phyloP scores from a whole-genome alignment of 176 grass and related monocot genomes.

The Phyllostachys edulis region DNA sequence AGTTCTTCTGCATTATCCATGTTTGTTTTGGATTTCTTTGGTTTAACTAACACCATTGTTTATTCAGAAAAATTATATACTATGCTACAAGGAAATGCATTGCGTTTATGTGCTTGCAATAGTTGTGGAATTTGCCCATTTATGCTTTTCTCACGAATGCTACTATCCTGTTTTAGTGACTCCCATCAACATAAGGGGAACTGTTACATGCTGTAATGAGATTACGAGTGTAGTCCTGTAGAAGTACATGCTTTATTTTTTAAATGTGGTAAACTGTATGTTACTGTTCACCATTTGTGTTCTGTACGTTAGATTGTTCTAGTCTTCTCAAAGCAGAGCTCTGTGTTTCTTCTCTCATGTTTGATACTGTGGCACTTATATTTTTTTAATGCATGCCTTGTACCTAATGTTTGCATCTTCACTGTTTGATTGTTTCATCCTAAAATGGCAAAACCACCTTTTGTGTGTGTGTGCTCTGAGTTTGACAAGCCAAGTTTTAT shows the following conservation, averaged over 20 bases:
- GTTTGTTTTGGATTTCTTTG: constrained; percentile 6
- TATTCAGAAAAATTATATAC: constrained; percentile 3
- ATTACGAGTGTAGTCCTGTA: neutral
- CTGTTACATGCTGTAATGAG: neutral
- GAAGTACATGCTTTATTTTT: constrained; percentile 15
- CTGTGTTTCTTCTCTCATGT: constrained; percentile 9
- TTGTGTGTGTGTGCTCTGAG: neutral
- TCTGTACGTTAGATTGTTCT: neutral
- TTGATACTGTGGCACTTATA: neutral
- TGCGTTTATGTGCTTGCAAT: neutral
- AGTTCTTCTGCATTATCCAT: constrained; percentile 7
- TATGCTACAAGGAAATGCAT: constrained; percentile 5
- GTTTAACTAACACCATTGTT: neutral
- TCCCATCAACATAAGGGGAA: too few species aligned
- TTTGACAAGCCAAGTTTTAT: neutral
- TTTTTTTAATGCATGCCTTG: constrained; percentile 8
- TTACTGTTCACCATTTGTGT: neutral
- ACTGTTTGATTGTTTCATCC: neutral
- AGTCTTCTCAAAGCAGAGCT: constrained; percentile 5
- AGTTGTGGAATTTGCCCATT: too few species aligned
- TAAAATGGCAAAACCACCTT: neutral
- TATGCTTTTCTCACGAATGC: too few species aligned
- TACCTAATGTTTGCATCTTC: neutral
- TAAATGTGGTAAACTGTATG: neutral
- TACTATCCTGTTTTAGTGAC: too few species aligned